Conservation (phyloP, 345 rosid genomes). For the Eucalyptus paniculata region DNA sequence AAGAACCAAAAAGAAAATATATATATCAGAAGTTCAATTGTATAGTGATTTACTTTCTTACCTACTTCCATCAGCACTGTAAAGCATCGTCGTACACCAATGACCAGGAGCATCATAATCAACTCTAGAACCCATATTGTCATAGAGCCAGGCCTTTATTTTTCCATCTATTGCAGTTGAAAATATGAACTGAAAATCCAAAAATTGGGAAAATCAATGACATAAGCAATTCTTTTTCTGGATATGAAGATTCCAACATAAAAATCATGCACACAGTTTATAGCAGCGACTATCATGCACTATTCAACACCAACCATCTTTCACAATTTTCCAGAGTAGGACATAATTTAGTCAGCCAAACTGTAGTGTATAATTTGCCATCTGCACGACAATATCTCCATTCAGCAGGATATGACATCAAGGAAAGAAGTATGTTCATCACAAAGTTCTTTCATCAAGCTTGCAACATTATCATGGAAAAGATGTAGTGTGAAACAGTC, state of each 20-base stretch:
- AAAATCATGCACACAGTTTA: neutral
- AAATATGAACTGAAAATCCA: conserved; percentile 55
- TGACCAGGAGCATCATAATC: conserved; percentile 90
- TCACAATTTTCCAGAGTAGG: neutral
- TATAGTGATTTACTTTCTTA: neutral
- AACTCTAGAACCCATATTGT: conserved; percentile 63
- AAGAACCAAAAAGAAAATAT: neutral
- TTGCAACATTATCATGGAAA: neutral
- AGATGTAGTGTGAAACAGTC: neutral
- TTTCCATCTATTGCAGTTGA: conserved; percentile 88
- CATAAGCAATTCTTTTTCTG: neutral
- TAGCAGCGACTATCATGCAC: neutral
- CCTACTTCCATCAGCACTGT: conserved; percentile 92
- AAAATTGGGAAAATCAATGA: neutral
- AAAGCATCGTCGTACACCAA: conserved; percentile 77
- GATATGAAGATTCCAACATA: neutral
- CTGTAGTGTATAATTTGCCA: neutral
- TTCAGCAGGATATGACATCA: neutral
- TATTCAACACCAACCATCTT: neutral
- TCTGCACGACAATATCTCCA: neutral
- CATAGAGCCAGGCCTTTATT: conserved; percentile 94
- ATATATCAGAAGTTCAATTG: neutral
- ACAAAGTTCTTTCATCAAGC: neutral
- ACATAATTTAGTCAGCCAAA: neutral
- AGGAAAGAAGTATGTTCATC: neutral